Conservation (phyloP, 2,329 filamentous ascomycete genomes). For the Cladorrhinum sp. region DNA sequence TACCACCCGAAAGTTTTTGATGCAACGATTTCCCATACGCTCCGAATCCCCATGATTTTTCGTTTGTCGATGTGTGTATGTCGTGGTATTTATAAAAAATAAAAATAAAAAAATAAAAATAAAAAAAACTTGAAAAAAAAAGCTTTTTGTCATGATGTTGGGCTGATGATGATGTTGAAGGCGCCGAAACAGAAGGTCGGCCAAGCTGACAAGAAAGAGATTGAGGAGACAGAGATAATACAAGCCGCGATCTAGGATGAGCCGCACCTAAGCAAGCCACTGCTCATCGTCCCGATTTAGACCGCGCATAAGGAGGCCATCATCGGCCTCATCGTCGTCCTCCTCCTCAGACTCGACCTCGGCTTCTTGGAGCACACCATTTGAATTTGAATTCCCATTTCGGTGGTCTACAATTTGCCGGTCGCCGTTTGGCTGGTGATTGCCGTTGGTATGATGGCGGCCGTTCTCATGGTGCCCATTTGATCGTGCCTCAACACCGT, state of each 20-base stretch:
- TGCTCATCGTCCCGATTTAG: slow-evolving; percentile 57
- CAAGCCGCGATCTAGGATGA: not conserved
- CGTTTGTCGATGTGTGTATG: not conserved
- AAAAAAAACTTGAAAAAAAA: not conserved
- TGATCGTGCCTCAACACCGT: not conserved
- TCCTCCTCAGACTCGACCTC: slow-evolving; percentile 35
- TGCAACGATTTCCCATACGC: too few species aligned
- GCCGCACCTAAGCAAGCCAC: slow-evolving; percentile 50
- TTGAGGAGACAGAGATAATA: not conserved
- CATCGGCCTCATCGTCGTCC: slow-evolving; percentile 51
- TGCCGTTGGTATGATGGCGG: slow-evolving; percentile 19
- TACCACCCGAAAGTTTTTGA: too few species aligned
- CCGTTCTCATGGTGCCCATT: slow-evolving; percentile 10
- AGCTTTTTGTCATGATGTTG: not conserved
- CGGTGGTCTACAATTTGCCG: not conserved
- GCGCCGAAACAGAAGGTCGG: not conserved
- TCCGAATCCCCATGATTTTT: too few species aligned
- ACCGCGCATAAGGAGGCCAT: slow-evolving; percentile 56
- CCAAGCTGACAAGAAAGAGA: not conserved
- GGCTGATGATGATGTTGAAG: not conserved
- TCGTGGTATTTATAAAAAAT: too few species aligned
- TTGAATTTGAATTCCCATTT: slow-evolving; percentile 16
- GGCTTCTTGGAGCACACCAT: slow-evolving; percentile 2
- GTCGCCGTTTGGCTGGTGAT: slow-evolving; percentile 39
- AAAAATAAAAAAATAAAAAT: not conserved